A percentile compares a stretch with the other conserved stretches of the same genome.
Conservation (phyloP, 768 basidiomycete species). For the Xerocomellus amylosporus region DNA sequence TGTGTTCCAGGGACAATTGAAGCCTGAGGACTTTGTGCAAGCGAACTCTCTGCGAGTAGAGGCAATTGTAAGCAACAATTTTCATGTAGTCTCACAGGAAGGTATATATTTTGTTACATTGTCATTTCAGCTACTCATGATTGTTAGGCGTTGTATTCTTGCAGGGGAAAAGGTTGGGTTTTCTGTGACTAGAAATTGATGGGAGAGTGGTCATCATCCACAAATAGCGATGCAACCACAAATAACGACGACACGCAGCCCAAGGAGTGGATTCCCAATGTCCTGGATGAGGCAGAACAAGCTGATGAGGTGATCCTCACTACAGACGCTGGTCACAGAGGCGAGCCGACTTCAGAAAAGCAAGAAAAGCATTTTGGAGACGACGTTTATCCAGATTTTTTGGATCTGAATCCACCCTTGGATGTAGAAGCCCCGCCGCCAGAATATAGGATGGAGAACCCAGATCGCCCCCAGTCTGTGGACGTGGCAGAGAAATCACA, state of each 20-base stretch:
- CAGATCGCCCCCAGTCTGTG: not conserved
- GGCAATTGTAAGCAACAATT: not conserved
- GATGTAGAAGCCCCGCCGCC: not conserved
- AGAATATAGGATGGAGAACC: not conserved
- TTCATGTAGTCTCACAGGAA: not conserved
- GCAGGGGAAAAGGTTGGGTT: not conserved
- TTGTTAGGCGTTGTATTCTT: slow-evolving; percentile 2
- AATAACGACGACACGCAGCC: too few relatives aligned
- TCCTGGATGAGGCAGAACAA: not conserved
- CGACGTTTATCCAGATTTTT: too few relatives aligned
- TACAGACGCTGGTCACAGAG: too few relatives aligned
- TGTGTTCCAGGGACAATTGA: not conserved
- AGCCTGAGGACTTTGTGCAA: not conserved
- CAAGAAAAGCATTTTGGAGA: too few relatives aligned
- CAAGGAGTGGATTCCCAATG: too few relatives aligned
- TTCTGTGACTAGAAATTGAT: not conserved
- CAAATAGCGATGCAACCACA: not conserved
- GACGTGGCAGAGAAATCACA: not conserved
- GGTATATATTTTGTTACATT: not conserved
- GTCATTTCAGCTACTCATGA: not conserved
- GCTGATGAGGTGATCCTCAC: not conserved
- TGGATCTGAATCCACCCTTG: not conserved
- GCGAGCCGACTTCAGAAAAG: not conserved
- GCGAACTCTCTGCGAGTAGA: not conserved
- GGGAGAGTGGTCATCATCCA: not conserved